These are phyloP conservation scores for Penicillium nordicum DNA, from an alignment of 2,329 filamentous ascomycete genomes.

Conservation along the genomic window DNA sequence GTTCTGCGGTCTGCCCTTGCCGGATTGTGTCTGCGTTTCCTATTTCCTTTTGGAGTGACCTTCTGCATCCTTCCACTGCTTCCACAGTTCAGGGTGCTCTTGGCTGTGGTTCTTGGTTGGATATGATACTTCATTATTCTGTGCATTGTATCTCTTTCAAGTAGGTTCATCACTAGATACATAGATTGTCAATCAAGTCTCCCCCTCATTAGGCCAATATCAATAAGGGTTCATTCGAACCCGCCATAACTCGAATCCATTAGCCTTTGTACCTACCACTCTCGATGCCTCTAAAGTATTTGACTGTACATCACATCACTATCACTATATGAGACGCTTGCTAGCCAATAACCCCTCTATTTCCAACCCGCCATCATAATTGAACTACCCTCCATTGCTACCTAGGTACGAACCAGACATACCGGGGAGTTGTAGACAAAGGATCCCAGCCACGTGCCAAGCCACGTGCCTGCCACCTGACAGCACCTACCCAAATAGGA, in stretches of 20 bases:
- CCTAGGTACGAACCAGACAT: not conserved
- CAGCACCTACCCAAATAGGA: not conserved
- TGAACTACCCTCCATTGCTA: not conserved
- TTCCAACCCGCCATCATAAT: not conserved
- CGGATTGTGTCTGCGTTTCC: not conserved
- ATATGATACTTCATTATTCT: not conserved
- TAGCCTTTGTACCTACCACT: not conserved
- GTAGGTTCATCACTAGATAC: not conserved
- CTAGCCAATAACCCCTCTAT: not conserved
- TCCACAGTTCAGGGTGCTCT: not conserved
- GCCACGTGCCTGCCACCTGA: not conserved
- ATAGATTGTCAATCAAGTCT: not conserved
- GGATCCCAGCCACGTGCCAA: not conserved
- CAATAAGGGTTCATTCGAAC: not conserved
- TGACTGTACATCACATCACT: not conserved
- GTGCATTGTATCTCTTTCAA: not conserved
- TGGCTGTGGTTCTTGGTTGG: not conserved
- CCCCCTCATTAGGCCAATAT: not conserved
- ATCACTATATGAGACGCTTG: not conserved
- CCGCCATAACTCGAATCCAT: not conserved
- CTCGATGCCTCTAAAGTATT: not conserved
- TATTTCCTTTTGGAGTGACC: not conserved
- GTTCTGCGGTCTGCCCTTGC: not conserved
- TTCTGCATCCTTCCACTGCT: not conserved
- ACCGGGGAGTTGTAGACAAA: not conserved